phyloP scores from a whole-genome alignment of 139 green algal species.

The Chlorella sp. region DNA sequence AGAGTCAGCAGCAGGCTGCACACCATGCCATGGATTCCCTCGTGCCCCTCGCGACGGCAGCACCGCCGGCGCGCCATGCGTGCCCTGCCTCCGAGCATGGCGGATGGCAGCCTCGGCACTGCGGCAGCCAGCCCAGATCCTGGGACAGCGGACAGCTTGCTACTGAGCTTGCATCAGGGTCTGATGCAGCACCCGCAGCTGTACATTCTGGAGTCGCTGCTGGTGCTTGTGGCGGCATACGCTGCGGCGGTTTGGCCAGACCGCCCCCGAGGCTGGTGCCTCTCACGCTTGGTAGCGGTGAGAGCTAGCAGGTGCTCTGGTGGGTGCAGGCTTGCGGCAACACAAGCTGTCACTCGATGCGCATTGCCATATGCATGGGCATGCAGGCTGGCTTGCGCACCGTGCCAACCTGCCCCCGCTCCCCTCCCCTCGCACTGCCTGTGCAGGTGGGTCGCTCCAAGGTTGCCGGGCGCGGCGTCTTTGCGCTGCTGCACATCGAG shows the following conservation, averaged over 20 bases:
- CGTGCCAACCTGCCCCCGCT: background rate
- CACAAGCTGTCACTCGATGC: background rate
- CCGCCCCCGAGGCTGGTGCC: constrained; percentile 30
- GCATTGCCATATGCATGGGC: background rate
- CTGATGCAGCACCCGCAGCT: background rate
- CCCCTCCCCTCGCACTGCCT: background rate
- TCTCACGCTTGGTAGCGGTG: constrained; percentile 30
- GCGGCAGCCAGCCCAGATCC: too few species aligned
- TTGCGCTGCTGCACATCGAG: constrained; percentile 48
- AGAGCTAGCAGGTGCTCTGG: background rate
- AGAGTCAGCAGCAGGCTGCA: too few species aligned
- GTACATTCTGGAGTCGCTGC: background rate
- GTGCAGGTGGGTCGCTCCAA: constrained; percentile 47
- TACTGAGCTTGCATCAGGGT: background rate
- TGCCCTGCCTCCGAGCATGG: background rate
- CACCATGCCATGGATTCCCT: too few species aligned
- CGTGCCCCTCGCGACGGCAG: too few species aligned
- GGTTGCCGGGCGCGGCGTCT: constrained; percentile 59
- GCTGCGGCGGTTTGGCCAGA: constrained; percentile 28
- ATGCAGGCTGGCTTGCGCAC: background rate
- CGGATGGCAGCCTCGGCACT: background rate
- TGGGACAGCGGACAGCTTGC: background rate
- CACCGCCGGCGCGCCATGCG: too few species aligned
- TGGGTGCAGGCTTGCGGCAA: background rate
- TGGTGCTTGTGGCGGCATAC: constrained; percentile 6